A percentile compares a stretch with the other conserved stretches of the same genome.
phyloP scores from a whole-genome alignment of 148 eudicot genomes.

The Rhododendron henanense region DNA sequence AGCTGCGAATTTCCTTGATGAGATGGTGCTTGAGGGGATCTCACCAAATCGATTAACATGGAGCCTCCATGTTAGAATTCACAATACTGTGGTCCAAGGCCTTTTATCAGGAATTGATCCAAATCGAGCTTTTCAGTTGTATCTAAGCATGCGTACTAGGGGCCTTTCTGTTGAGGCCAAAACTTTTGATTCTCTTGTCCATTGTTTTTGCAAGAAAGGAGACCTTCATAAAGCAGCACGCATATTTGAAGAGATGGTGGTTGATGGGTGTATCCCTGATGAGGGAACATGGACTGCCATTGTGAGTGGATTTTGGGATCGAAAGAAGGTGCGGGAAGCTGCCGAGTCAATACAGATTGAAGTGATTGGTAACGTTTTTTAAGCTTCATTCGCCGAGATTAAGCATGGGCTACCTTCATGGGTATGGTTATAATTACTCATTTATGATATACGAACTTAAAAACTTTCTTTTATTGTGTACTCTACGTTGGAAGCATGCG shows the following conservation, averaged over 20 bases:
- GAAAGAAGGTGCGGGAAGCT: slow-evolving; percentile 43
- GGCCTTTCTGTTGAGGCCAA: slow-evolving; percentile 70
- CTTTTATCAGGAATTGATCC: slow-evolving; percentile 44
- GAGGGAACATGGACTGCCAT: slow-evolving; percentile 55
- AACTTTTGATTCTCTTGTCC: slow-evolving; percentile 50
- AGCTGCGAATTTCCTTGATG: slow-evolving; percentile 88
- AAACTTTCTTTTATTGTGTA: background rate
- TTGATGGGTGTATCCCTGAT: slow-evolving; percentile 80
- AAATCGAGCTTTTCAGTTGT: slow-evolving; percentile 64
- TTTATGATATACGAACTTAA: background rate
- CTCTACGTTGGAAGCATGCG: background rate
- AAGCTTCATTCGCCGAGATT: background rate
- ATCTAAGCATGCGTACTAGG: slow-evolving; percentile 70
- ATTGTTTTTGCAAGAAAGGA: slow-evolving; percentile 54
- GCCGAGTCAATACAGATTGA: slow-evolving; percentile 36
- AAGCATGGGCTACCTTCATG: background rate
- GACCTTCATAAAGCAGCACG: slow-evolving; percentile 59
- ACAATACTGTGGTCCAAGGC: slow-evolving; percentile 68
- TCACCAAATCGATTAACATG: slow-evolving; percentile 77
- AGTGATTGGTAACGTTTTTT: slow-evolving; percentile 20
- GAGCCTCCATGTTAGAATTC: slow-evolving; percentile 64
- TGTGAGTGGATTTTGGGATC: slow-evolving; percentile 53
- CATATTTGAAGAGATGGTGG: slow-evolving; percentile 71
- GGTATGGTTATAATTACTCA: background rate
- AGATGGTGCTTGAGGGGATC: slow-evolving; percentile 81